Percentiles rank a stretch among this genome's conserved stretches.
Evolutionary conservation across 306 rosid genomes (phyloP).

Genomic region (Dalbergia cultrata): DNA sequence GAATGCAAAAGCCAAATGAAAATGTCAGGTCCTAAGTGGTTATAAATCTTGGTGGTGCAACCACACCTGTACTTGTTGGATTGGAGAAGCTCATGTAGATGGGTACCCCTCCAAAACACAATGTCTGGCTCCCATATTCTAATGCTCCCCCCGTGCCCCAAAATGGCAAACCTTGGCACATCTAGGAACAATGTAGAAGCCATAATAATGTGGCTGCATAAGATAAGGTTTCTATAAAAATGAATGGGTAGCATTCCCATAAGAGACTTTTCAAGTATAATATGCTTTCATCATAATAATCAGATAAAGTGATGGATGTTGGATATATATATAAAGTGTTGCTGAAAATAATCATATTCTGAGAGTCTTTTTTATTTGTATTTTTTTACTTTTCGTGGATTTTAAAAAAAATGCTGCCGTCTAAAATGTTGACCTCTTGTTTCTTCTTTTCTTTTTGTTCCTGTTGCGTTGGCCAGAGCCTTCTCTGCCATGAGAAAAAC

Average conservation of each 20-base stretch:
- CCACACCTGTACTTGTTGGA: constrained; percentile 51
- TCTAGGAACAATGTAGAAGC: constrained; percentile 61
- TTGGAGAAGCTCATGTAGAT: constrained; percentile 45
- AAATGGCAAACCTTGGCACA: constrained; percentile 51
- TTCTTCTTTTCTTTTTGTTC: neutral
- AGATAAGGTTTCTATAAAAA: constrained; percentile 49
- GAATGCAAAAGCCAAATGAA: constrained; percentile 36
- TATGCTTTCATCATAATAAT: constrained; percentile 27
- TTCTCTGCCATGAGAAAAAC: neutral
- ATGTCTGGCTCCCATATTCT: constrained; percentile 47
- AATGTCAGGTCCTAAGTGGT: constrained; percentile 38
- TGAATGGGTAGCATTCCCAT: constrained; percentile 45
- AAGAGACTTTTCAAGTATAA: constrained; percentile 37
- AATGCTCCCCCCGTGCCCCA: constrained; percentile 40
- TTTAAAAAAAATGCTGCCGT: neutral
- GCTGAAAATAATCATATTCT: constrained; percentile 21
- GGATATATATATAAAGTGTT: constrained; percentile 12
- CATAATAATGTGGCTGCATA: constrained; percentile 45
- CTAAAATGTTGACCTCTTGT: constrained; percentile 20
- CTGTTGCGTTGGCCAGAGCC: constrained; percentile 21
- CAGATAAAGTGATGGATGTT: constrained; percentile 28
- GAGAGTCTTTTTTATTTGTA: no score
- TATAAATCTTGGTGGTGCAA: constrained; percentile 40
- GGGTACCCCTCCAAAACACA: constrained; percentile 57
- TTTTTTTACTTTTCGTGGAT: neutral